Evolutionary conservation across 2,329 filamentous ascomycete species (phyloP).

Genomic region (Geosmithia putterillii): DNA sequence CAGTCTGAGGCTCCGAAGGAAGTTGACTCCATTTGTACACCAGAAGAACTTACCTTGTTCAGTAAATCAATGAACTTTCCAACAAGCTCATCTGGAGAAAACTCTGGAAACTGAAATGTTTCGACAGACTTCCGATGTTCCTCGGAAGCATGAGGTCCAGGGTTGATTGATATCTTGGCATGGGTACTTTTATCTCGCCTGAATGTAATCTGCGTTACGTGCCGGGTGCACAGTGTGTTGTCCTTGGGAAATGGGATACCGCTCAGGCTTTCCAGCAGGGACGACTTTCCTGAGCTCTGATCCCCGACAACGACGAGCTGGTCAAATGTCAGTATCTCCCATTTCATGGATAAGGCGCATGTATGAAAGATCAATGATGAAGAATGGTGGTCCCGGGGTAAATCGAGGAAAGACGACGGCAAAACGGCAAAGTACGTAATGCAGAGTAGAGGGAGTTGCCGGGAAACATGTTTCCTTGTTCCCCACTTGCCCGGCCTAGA

Average conservation of each 20-base stretch:
- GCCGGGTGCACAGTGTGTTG: slow-evolving; percentile 32
- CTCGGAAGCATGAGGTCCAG: slow-evolving; percentile 9
- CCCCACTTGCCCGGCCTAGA: too few species aligned
- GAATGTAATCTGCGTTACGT: slow-evolving; percentile 33
- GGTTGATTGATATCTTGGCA: slow-evolving; percentile 29
- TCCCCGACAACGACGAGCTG: slow-evolving; percentile 4
- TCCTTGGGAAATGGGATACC: slow-evolving; percentile 33
- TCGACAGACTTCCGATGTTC: slow-evolving; percentile 6
- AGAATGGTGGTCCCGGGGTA: neutral
- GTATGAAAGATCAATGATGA: too few species aligned
- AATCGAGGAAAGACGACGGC: too few species aligned
- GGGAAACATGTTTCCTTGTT: too few species aligned
- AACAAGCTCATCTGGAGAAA: slow-evolving; percentile 12
- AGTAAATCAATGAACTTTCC: neutral
- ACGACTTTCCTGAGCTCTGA: slow-evolving; percentile 1
- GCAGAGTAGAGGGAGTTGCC: too few species aligned
- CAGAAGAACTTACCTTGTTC: neutral
- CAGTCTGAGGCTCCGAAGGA: neutral
- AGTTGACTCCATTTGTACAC: too few species aligned
- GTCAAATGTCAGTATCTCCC: neutral
- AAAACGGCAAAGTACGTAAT: too few species aligned
- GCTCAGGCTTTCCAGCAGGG: slow-evolving; percentile 28
- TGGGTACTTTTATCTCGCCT: slow-evolving; percentile 20
- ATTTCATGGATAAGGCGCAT: too few species aligned
- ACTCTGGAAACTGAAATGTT: slow-evolving; percentile 5